These are phyloP conservation scores for Gynandropsis gynandra DNA, from an alignment of 345 rosid species.

Conservation along the genomic window DNA sequence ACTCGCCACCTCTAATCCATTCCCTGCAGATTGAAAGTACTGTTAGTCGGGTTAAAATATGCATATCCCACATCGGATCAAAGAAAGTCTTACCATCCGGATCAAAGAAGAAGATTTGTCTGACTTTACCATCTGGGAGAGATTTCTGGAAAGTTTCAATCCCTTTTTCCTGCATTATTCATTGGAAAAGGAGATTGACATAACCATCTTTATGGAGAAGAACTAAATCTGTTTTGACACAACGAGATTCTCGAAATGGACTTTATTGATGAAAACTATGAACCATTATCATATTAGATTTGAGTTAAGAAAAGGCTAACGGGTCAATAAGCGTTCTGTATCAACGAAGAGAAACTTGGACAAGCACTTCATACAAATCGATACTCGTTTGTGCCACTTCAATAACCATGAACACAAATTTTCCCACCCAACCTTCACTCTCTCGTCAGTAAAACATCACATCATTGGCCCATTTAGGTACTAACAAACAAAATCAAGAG, in stretches of 20 bases:
- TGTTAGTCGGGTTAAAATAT: slow-evolving; percentile 8
- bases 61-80: not conserved
- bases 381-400: too few species aligned
- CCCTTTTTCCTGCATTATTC: slow-evolving; percentile 58
- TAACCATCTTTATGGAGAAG: not conserved
- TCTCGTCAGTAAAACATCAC: too few species aligned
- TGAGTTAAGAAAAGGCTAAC: too few species aligned
- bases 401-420: too few species aligned
- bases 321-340: too few species aligned
- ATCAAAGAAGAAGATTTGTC: slow-evolving; percentile 92
- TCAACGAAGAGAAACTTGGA: too few species aligned
- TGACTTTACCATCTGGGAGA: slow-evolving; percentile 58
- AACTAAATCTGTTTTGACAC: not conserved
- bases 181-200: slow-evolving; percentile 2
- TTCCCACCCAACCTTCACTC: too few species aligned
- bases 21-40: slow-evolving; percentile 42
- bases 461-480: too few species aligned
- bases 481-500: not conserved
- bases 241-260: too few species aligned
- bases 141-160: slow-evolving; percentile 62
- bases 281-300: too few species aligned
- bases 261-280: too few species aligned
- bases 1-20: slow-evolving; percentile 86
- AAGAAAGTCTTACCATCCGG: slow-evolving; percentile 58
- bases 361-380: too few species aligned